phyloP scores from a whole-genome alignment of 495 filamentous ascomycete species.

The Aeminium ludgeri region DNA sequence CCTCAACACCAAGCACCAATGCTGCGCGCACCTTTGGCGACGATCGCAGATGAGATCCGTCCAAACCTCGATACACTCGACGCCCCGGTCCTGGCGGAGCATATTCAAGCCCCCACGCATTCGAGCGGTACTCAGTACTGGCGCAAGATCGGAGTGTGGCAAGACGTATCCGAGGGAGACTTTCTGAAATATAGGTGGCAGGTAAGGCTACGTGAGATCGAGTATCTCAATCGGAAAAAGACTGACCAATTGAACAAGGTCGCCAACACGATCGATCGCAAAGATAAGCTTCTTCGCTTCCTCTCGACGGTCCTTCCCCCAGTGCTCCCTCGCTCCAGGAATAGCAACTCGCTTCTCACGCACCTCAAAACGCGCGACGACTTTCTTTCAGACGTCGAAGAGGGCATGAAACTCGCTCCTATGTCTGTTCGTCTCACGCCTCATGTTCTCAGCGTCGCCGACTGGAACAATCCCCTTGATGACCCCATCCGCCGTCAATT shows the following conservation, averaged over 20 bases:
- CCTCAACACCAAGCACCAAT: too few relatives aligned
- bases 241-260: not conserved
- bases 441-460: conserved; percentile 34
- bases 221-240: conserved; percentile 13
- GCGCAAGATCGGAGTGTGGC: conserved; percentile 30
- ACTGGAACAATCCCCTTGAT: conserved; percentile 38
- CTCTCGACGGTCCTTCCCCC: conserved; percentile 31
- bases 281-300: conserved; percentile 27
- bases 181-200: conserved; percentile 33
- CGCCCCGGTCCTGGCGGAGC: too few relatives aligned
- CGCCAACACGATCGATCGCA: conserved; percentile 28
- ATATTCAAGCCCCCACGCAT: too few relatives aligned
- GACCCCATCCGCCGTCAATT: conserved; percentile 40
- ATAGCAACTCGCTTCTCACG: conserved; percentile 12
- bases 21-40: too few relatives aligned
- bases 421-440: conserved; percentile 41
- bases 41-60: too few relatives aligned
- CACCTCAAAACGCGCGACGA: conserved; percentile 29
- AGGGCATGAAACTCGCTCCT: conserved; percentile 31
- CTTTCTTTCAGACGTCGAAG: conserved; percentile 34
- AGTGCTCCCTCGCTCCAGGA: conserved; percentile 20
- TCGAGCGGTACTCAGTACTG: conserved; percentile 25
- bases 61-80: too few relatives aligned
- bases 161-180: conserved; percentile 26
- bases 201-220: conserved; percentile 23